Percentiles rank a stretch among this genome's conserved stretches.
Conservation (phyloP, 257 asterid species). For the Haberlea rhodopensis region DNA sequence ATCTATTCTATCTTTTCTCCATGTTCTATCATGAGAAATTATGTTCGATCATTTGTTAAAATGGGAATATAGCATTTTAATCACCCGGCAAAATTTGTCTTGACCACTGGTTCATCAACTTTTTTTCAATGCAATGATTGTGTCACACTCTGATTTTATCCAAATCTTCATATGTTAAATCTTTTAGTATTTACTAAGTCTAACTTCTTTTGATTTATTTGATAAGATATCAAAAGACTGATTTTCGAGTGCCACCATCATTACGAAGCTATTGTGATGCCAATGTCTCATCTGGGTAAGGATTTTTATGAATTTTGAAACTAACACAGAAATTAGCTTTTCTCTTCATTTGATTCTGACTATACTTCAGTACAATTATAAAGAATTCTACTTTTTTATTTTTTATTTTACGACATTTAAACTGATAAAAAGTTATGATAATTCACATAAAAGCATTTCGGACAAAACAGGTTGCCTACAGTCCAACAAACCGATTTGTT, state of each 20-base stretch:
- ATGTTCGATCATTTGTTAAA: conserved; percentile 1
- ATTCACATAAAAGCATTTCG: conserved; percentile 12
- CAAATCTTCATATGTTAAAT: conserved; percentile 11
- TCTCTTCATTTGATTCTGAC: conserved; percentile 3
- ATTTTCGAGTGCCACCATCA: conserved; percentile 79
- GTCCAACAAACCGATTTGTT: conserved; percentile 3
- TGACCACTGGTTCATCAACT: not conserved
- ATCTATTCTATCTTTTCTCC: not conserved
- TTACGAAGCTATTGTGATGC: conserved; percentile 53
- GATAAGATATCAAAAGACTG: conserved; percentile 70
- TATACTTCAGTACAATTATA: conserved; percentile 5
- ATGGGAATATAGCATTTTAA: not conserved
- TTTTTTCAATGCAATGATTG: not conserved
- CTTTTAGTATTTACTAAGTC: conserved; percentile 15
- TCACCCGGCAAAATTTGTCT: not conserved
- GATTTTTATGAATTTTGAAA: conserved; percentile 14
- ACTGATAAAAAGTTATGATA: not conserved
- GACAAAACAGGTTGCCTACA: not conserved
- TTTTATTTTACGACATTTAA: conserved; percentile 13
- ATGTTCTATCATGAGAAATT: conserved; percentile 4
- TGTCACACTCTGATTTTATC: conserved; percentile 2
- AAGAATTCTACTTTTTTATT: conserved; percentile 9
- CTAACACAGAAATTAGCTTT: not conserved
- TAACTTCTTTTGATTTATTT: conserved; percentile 18
- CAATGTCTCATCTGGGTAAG: conserved; percentile 50